Evolutionary conservation across 2,329 filamentous ascomycete species (phyloP).

Genomic region (Ophiobolus disseminans): DNA sequence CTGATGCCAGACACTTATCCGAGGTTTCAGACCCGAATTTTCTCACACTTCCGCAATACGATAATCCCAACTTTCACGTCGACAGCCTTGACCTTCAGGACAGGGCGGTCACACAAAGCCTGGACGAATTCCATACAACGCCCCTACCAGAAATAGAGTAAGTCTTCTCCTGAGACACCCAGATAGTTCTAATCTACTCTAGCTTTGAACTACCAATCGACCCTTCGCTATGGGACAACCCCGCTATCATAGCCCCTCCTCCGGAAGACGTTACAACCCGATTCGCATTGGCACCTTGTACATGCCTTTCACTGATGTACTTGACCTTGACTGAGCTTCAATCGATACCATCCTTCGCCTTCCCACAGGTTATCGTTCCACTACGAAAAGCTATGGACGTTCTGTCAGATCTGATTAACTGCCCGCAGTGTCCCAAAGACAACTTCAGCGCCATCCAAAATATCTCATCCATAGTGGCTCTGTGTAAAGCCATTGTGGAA

Average conservation of each 20-base stretch:
- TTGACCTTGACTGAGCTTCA: conserved; percentile 53
- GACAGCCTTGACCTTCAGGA: too few species aligned
- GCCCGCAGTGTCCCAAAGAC: conserved; percentile 52
- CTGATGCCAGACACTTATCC: background rate
- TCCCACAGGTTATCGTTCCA: conserved; percentile 52
- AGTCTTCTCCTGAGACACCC: conserved; percentile 7
- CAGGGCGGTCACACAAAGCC: too few species aligned
- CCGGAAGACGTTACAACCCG: background rate
- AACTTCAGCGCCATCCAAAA: conserved; percentile 56
- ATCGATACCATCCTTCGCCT: conserved; percentile 46
- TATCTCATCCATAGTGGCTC: conserved; percentile 49
- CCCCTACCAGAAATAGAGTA: conserved; percentile 20
- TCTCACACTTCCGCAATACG: conserved; percentile 17
- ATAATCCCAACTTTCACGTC: too few species aligned
- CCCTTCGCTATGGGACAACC: conserved; percentile 35
- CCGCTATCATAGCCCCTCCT: background rate
- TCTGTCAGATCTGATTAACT: conserved; percentile 49
- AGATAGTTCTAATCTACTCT: background rate
- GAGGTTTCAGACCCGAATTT: conserved; percentile 14
- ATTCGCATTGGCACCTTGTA: conserved; percentile 38
- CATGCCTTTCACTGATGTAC: conserved; percentile 57
- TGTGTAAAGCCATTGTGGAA: conserved; percentile 53
- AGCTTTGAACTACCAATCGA: conserved; percentile 31
- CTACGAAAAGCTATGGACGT: conserved; percentile 53
- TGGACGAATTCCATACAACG: conserved; percentile 3